Evolutionary conservation across 2,329 filamentous ascomycete species (phyloP).

Genomic region (Thelonectria blattea): DNA sequence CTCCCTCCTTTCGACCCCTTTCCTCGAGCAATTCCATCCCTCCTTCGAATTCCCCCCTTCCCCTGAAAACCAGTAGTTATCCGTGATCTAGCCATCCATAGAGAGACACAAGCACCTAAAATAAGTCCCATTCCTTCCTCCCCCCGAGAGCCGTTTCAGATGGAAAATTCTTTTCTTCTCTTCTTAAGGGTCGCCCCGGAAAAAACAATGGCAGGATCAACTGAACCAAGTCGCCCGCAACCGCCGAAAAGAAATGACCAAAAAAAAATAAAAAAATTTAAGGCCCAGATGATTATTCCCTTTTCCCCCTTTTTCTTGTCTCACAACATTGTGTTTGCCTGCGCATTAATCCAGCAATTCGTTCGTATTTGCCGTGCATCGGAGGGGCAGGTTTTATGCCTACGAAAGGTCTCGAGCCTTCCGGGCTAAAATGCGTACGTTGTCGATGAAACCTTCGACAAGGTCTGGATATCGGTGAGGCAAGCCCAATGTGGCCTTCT

Average conservation of each 20-base stretch:
- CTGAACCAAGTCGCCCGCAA: background rate
- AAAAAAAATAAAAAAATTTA: background rate
- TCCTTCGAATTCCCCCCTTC: background rate
- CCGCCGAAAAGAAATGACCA: background rate
- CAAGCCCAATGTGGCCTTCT: conserved; percentile 56
- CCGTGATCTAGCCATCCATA: background rate
- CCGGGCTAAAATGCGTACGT: conserved; percentile 66
- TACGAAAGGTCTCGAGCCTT: conserved; percentile 45
- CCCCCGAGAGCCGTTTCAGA: background rate
- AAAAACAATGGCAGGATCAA: background rate
- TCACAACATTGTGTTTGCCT: background rate
- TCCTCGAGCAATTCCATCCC: too few relatives aligned
- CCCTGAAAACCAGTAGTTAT: background rate
- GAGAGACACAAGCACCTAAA: background rate
- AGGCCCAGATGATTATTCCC: conserved; percentile 2
- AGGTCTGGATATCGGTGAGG: conserved; percentile 69
- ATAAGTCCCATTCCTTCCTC: background rate
- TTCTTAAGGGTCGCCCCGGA: background rate
- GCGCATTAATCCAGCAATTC: background rate
- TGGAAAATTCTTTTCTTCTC: background rate
- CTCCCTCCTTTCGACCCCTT: background rate
- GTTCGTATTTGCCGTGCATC: background rate
- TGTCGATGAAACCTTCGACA: conserved; percentile 77
- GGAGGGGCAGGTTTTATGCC: background rate
- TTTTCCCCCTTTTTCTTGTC: background rate